These are phyloP conservation scores for Pichia cabralensis DNA, from an alignment of 805 yeast species.

Conservation along the genomic window DNA sequence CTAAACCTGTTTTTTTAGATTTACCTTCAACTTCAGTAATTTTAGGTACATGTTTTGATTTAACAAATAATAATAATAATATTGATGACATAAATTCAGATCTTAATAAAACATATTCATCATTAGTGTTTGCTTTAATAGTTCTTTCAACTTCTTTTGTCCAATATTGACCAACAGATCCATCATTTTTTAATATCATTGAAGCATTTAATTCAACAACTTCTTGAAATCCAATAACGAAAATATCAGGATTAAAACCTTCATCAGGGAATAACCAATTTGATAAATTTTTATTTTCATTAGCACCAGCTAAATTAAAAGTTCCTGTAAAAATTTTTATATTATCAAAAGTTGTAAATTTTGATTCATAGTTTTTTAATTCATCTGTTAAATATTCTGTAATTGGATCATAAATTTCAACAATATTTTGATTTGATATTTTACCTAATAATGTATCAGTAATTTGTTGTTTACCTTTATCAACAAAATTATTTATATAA, in stretches of 20 bases:
- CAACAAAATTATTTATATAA: slow-evolving; percentile 93
- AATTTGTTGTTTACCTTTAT: slow-evolving; percentile 79
- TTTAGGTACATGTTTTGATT: slow-evolving; percentile 31
- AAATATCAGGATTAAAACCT: slow-evolving; percentile 60
- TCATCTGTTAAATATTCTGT: slow-evolving; percentile 72
- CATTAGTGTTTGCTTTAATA: slow-evolving; percentile 34
- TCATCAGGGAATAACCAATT: slow-evolving; percentile 76
- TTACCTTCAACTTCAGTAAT: slow-evolving; percentile 88
- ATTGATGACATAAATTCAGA: slow-evolving; percentile 71
- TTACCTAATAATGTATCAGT: slow-evolving; percentile 83
- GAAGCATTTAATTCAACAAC: slow-evolving; percentile 90
- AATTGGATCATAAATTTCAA: slow-evolving; percentile 77
- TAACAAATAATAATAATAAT: slow-evolving; percentile 53
- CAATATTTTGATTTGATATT: slow-evolving; percentile 59
- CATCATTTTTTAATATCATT: slow-evolving; percentile 77
- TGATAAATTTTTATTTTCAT: slow-evolving; percentile 46
- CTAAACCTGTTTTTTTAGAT: slow-evolving; percentile 89
- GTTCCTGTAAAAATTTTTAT: slow-evolving; percentile 74
- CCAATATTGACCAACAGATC: slow-evolving; percentile 73
- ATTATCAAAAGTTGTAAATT: slow-evolving; percentile 51
- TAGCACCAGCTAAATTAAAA: slow-evolving; percentile 74
- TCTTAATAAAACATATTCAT: slow-evolving; percentile 50
- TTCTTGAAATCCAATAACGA: slow-evolving; percentile 89
- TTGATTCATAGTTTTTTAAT: slow-evolving; percentile 36
- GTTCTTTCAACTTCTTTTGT: slow-evolving; percentile 54